These are phyloP conservation scores for Fusarium protoensiforme DNA, from an alignment of 2,329 filamentous ascomycete genomes.

Conservation along the genomic window DNA sequence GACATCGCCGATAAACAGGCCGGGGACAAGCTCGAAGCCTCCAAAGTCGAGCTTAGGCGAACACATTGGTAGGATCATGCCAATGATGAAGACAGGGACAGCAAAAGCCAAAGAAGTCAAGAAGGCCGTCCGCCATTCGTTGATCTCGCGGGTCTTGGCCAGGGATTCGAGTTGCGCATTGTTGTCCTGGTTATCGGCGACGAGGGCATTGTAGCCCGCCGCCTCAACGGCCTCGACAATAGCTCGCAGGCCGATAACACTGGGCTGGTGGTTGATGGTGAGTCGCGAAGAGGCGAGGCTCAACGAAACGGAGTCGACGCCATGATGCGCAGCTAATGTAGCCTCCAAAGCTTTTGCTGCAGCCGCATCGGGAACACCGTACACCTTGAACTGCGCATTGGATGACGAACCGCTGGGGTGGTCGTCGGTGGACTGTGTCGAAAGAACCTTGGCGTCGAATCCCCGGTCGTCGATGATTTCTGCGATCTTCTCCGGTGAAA, in stretches of 20 bases:
- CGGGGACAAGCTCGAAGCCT: constrained; percentile 71
- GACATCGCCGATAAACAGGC: constrained; percentile 89
- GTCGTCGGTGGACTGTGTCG: constrained; percentile 72
- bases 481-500: constrained; percentile 78
- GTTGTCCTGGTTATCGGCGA: constrained; percentile 93
- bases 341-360: constrained; percentile 79
- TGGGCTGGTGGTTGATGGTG: constrained; percentile 77
- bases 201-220: constrained; percentile 87
- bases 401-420: constrained; percentile 67
- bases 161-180: constrained; percentile 96
- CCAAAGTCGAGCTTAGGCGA: constrained; percentile 82
- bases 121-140: constrained; percentile 89
- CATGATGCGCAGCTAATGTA: constrained; percentile 71
- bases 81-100: constrained; percentile 88
- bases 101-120: constrained; percentile 82
- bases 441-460: constrained; percentile 87
- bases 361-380: constrained; percentile 78
- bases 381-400: constrained; percentile 84
- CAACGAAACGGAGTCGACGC: constrained; percentile 79
- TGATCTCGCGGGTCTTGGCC: constrained; percentile 95
- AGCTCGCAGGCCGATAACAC: constrained; percentile 79
- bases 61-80: constrained; percentile 94
- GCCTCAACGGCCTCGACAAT: constrained; percentile 86
- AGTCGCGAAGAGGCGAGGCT: constrained; percentile 80
- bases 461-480: constrained; percentile 90